Base-by-base conservation (phyloP, 2,329 filamentous ascomycete species). In the Diaporthe sp. region DNA sequence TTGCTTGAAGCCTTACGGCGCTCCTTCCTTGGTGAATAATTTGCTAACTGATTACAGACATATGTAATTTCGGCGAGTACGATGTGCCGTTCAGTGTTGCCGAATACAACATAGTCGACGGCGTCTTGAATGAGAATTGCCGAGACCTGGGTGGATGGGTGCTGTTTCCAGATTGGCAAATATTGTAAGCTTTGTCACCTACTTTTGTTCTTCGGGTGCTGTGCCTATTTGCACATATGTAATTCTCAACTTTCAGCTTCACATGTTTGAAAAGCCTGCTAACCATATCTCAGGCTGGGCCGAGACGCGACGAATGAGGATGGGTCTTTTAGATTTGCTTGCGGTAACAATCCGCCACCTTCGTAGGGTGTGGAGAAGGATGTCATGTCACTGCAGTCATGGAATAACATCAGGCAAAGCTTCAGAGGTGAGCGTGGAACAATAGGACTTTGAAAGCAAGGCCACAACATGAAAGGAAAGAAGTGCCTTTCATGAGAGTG, bases 1-100 rank as follows among this genome's bases (percentile, higher is more conserved):
- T 17, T 7, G 28, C 5, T 8, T 25, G 25, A 1, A 15, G 1
- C 1, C 12, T 15, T 12, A 19, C 4, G 8, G 8, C 39, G 15
- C 19, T 15, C 4, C 19, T 31, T 8, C 28, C 2, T 3, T n/a
- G 15, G 1, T 17, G 4, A 2, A 1, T 8, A 2, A 0, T 12
- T 34, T 7, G 4, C 42, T 46, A 25, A 65, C 1, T 7, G 2
- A 15, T 2, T 5, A 2, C 0, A 67, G 62, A 51, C 19, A 34
- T 67, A 7, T 71, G 53, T 51, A 57, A 71, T 13, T 46, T 31
- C 25, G 39, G 51, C 37, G 9, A 59, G 19, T 59, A 51, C 28
- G 59, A 74, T 6, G n/a, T 59, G 28, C 37, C 61, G 3, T 68
- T 57, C 59, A 74, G 59, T 13, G 46, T 67, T 9, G 61, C 37